These are phyloP conservation scores for Elsinoe australis DNA, from an alignment of 2,329 filamentous ascomycete species.

Conservation along the genomic window DNA sequence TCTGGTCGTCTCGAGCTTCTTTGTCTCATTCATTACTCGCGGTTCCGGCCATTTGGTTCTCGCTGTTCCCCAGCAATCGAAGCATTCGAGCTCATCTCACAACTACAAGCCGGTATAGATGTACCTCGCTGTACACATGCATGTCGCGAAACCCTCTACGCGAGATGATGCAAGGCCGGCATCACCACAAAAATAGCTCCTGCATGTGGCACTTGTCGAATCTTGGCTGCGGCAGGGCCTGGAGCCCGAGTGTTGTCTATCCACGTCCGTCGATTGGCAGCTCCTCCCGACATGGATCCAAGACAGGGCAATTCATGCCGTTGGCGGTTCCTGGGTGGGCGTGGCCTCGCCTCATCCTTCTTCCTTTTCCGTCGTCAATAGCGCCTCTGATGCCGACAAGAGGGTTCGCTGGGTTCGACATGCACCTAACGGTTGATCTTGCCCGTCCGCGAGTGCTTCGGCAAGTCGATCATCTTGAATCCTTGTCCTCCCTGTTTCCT, in stretches of 20 bases:
- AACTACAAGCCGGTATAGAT: too few relatives aligned
- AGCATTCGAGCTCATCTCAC: too few relatives aligned
- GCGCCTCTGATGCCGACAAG: background rate
- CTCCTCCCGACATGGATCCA: constrained; percentile 6
- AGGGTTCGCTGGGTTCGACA: constrained; percentile 1
- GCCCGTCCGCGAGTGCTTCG: background rate
- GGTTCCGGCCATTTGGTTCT: too few relatives aligned
- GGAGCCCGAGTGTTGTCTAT: too few relatives aligned
- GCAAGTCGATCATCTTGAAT: constrained; percentile 11
- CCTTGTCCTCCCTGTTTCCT: constrained; percentile 3
- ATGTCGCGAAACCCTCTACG: background rate
- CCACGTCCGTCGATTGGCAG: background rate
- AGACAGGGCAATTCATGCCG: constrained; percentile 15
- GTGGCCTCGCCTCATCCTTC: constrained; percentile 15
- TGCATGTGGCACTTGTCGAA: background rate
- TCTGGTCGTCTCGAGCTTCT: background rate
- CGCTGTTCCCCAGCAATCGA: too few relatives aligned
- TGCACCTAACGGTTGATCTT: constrained; percentile 16
- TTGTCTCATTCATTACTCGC: too few relatives aligned
- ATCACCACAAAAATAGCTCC: background rate
- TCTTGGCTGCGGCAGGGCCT: background rate
- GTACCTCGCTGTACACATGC: background rate
- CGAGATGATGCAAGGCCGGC: background rate
- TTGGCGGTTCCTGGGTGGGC: background rate
- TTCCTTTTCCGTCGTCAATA: constrained; percentile 7